These are phyloP conservation scores for Metschnikowia chrysomelidarum DNA, from an alignment of 805 yeast genomes.

Conservation along the genomic window DNA sequence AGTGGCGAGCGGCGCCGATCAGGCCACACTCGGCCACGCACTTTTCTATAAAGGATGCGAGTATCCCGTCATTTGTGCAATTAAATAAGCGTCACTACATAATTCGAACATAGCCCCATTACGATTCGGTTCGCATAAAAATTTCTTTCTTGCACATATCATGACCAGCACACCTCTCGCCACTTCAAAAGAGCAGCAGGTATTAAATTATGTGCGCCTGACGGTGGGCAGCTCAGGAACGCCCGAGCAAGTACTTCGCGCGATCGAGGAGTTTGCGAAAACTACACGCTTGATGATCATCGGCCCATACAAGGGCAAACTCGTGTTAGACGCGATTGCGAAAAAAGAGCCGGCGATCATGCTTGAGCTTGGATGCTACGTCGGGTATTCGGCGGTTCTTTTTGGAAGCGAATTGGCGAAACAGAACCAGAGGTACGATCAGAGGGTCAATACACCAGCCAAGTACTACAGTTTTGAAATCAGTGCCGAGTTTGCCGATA, in stretches of 20 bases:
- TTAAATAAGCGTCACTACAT: too few relatives aligned
- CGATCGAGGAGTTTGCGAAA: conserved; percentile 28
- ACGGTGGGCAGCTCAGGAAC: conserved; percentile 24
- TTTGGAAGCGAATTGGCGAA: conserved; percentile 28
- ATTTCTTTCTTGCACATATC: too few relatives aligned
- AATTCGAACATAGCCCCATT: too few relatives aligned
- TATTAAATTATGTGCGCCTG: conserved; percentile 23
- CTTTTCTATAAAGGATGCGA: too few relatives aligned
- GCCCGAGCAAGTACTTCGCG: conserved; percentile 31
- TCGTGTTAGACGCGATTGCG: conserved; percentile 24
- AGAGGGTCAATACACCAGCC: conserved; percentile 17
- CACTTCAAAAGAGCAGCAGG: conserved; percentile 25
- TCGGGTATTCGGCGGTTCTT: conserved; percentile 38
- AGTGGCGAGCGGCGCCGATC: too few relatives aligned
- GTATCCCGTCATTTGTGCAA: too few relatives aligned
- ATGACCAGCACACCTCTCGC: too few relatives aligned
- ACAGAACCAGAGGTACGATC: conserved; percentile 14
- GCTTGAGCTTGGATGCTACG: conserved; percentile 34
- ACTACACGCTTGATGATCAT: conserved; percentile 28
- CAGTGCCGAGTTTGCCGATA: conserved; percentile 28
- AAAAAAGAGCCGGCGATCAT: conserved; percentile 24
- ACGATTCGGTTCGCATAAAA: too few relatives aligned
- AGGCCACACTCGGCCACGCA: too few relatives aligned
- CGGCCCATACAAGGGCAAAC: conserved; percentile 31
- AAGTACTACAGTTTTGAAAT: conserved; percentile 36